Evolutionary conservation across 164 flowering plant genomes (phyloP).

Genomic region (Tetracentron sinense): DNA sequence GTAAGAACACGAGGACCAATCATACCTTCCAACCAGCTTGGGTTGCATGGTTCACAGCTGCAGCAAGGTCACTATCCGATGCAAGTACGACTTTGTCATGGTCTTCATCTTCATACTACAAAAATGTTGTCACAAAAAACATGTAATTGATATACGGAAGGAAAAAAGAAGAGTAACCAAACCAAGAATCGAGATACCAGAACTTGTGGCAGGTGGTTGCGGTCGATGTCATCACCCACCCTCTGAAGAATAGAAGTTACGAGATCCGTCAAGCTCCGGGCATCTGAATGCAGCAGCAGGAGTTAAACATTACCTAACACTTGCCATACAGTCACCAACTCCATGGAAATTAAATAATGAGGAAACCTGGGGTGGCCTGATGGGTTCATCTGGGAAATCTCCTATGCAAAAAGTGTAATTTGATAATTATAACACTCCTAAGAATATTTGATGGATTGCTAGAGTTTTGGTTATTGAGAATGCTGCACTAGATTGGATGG

Average conservation of each 20-base stretch:
- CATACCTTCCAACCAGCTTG: slow-evolving; percentile 87
- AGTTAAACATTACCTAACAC: not conserved
- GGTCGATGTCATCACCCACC: slow-evolving; percentile 82
- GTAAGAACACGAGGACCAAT: not conserved
- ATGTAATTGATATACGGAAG: not conserved
- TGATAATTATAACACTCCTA: too few relatives aligned
- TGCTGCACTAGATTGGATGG: not conserved
- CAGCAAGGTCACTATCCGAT: slow-evolving; percentile 78
- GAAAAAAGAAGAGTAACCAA: not conserved
- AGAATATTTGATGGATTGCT: too few relatives aligned
- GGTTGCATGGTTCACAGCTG: slow-evolving; percentile 95
- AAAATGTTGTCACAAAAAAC: not conserved
- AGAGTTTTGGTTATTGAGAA: not conserved
- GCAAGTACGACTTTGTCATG: slow-evolving; percentile 84
- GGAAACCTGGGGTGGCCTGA: not conserved
- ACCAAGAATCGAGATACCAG: slow-evolving; percentile 36
- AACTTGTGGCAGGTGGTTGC: slow-evolving; percentile 74
- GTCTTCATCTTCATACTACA: slow-evolving; percentile 98
- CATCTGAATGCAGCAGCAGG: slow-evolving; percentile 39
- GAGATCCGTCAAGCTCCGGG: slow-evolving; percentile 66
- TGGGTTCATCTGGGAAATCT: not conserved
- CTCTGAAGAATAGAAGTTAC: slow-evolving; percentile 82
- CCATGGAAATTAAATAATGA: not conserved
- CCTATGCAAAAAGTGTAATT: not conserved
- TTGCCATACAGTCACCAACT: not conserved